Evolutionary conservation across 78 protist genomes (phyloP).

Genomic region (Dictyostelium brefeldianum): DNA sequence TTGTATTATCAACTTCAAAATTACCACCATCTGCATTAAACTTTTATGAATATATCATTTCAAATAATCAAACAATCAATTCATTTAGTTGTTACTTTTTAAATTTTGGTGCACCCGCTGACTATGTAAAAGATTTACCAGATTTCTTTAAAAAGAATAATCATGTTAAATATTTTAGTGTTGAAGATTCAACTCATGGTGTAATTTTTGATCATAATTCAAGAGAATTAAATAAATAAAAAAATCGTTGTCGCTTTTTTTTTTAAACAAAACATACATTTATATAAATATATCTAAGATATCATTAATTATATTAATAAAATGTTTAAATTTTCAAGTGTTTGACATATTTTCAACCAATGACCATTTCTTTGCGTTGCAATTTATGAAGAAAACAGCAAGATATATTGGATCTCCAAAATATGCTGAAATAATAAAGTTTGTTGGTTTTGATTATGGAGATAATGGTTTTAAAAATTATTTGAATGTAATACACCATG

Average conservation of each 20-base stretch:
- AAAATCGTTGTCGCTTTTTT: no score
- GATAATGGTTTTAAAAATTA: no score
- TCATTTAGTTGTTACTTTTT: neutral
- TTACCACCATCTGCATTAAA: neutral
- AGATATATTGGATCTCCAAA: no score
- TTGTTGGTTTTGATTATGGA: no score
- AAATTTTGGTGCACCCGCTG: neutral
- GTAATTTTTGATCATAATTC: neutral
- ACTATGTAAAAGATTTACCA: neutral
- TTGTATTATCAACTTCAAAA: neutral
- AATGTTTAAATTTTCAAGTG: no score
- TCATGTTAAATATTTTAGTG: neutral
- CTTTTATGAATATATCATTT: neutral
- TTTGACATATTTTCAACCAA: no score
- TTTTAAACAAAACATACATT: neutral
- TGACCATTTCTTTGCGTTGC: no score
- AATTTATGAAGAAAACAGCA: no score
- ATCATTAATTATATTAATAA: no score
- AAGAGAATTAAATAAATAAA: neutral
- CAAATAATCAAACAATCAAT: neutral
- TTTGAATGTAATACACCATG: no score
- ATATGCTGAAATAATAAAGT: no score
- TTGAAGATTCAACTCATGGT: neutral
- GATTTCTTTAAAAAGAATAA: neutral
- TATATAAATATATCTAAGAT: no score